These are phyloP conservation scores for Yarrowia sp. DNA, from an alignment of 805 yeast species.

Conservation along the genomic window DNA sequence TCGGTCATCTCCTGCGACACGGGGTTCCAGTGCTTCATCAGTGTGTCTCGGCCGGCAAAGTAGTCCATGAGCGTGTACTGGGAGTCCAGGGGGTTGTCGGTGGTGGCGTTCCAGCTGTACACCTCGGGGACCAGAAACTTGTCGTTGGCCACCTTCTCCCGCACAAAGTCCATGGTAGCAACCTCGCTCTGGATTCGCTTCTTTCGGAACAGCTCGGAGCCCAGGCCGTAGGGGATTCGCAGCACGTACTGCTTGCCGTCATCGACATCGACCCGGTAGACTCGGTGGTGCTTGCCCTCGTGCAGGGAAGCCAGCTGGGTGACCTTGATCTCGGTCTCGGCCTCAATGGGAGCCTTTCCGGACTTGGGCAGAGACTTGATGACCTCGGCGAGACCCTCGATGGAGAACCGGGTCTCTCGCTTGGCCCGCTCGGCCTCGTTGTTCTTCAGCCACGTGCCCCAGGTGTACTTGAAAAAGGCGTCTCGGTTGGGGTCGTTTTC, in stretches of 20 bases:
- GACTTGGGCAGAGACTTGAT: constrained; percentile 40
- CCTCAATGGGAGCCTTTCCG: constrained; percentile 52
- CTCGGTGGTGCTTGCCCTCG: constrained; percentile 93
- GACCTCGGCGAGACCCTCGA: constrained; percentile 69
- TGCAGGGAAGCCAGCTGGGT: constrained; percentile 82
- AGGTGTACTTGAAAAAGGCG: constrained; percentile 78
- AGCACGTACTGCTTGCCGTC: constrained; percentile 67
- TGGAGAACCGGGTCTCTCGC: constrained; percentile 80
- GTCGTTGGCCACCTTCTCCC: constrained; percentile 65
- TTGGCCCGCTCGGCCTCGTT: constrained; percentile 75
- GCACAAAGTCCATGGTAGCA: constrained; percentile 87
- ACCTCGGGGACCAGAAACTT: constrained; percentile 67
- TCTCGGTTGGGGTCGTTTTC: constrained; percentile 40
- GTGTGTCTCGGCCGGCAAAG: constrained; percentile 72
- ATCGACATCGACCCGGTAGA: constrained; percentile 74
- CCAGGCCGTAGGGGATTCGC: constrained; percentile 87
- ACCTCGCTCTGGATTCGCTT: constrained; percentile 81
- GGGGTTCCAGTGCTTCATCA: constrained; percentile 94
- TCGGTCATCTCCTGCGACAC: constrained; percentile 62
- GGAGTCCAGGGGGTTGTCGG: constrained; percentile 66
- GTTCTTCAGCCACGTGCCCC: constrained; percentile 94
- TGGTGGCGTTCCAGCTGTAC: constrained; percentile 67
- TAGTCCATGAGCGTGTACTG: constrained; percentile 86
- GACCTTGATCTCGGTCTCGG: constrained; percentile 58
- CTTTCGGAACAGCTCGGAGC: constrained; percentile 62